phyloP scores from a whole-genome alignment of 1,139 yeast species.

The Lodderomyces orthopsilosis region DNA sequence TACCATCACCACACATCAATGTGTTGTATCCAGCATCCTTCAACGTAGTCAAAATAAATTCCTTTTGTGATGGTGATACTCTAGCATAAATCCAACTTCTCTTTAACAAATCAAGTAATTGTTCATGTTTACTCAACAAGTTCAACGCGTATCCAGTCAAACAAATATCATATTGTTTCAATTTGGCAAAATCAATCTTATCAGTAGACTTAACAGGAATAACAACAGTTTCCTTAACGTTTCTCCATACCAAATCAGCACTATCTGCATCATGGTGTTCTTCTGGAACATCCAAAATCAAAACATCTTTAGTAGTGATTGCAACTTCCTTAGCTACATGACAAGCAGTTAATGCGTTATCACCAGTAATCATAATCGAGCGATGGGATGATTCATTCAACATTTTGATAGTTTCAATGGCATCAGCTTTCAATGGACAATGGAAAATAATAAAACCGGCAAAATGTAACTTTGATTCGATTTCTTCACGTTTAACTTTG shows the following conservation, averaged over 20 bases:
- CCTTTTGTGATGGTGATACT: slow-evolving; percentile 96
- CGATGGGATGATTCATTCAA: slow-evolving; percentile 94
- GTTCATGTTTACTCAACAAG: slow-evolving; percentile 59
- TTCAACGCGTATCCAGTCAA: slow-evolving; percentile 89
- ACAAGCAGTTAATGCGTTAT: slow-evolving; percentile 96
- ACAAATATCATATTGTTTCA: slow-evolving; percentile 78
- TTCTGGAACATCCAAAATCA: slow-evolving; percentile 86
- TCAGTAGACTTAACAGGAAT: slow-evolving; percentile 67
- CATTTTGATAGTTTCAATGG: slow-evolving; percentile 86
- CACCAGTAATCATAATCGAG: slow-evolving; percentile 97
- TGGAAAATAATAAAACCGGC: slow-evolving; percentile 96
- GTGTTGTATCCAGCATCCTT: slow-evolving; percentile 91
- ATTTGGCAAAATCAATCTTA: slow-evolving; percentile 56
- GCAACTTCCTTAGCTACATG: slow-evolving; percentile 95
- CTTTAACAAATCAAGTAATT: slow-evolving; percentile 69
- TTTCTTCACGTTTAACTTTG: slow-evolving; percentile 64
- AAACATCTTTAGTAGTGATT: slow-evolving; percentile 74
- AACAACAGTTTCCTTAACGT: slow-evolving; percentile 70
- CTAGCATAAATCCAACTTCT: slow-evolving; percentile 98
- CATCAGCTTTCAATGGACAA: slow-evolving; percentile 94
- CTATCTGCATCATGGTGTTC: slow-evolving; percentile 53
- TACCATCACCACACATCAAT: slow-evolving; percentile 99
- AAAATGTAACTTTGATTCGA: slow-evolving; percentile 73
- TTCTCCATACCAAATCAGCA: slow-evolving; percentile 76
- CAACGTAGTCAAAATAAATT: slow-evolving; percentile 77